These are phyloP conservation scores for Myotisia sp. DNA, from an alignment of 2,329 filamentous ascomycete genomes.

Conservation along the genomic window DNA sequence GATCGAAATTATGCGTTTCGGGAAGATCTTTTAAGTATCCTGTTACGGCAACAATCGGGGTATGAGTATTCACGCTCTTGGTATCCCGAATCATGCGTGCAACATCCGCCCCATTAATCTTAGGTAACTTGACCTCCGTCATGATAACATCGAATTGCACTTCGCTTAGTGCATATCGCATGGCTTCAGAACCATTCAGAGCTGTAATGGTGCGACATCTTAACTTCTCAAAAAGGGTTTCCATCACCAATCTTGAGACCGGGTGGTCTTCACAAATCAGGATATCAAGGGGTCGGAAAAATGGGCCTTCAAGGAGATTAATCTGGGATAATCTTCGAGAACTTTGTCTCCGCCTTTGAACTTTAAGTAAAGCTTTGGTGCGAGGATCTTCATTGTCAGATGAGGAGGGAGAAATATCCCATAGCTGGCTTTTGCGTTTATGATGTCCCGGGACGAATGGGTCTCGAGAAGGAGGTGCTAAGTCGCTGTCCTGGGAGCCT, in stretches of 20 bases:
- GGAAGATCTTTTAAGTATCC: conserved; percentile 96
- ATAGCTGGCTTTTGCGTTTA: conserved; percentile 84
- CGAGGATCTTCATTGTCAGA: conserved; percentile 95
- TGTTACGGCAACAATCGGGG: conserved; percentile 90
- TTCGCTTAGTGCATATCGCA: conserved; percentile 87
- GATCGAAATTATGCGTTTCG: conserved; percentile 89
- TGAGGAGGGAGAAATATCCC: conserved; percentile 92
- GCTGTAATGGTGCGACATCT: conserved; percentile 89
- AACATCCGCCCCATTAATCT: conserved; percentile 88
- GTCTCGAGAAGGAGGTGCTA: conserved; percentile 50
- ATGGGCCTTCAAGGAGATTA: conserved; percentile 65
- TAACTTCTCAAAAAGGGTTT: conserved; percentile 87
- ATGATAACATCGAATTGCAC: conserved; percentile 99
- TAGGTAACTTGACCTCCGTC: conserved; percentile 89
- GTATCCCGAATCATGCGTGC: conserved; percentile 96
- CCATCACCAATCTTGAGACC: conserved; percentile 96
- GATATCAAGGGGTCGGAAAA: conserved; percentile 82
- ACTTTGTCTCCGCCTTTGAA: conserved; percentile 87
- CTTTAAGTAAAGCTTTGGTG: conserved; percentile 75
- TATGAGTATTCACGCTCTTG: conserved; percentile 85
- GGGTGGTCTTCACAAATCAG: conserved; percentile 96
- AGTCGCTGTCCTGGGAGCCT: conserved; percentile 82
- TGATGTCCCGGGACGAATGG: conserved; percentile 55
- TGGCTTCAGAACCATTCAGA: conserved; percentile 76
- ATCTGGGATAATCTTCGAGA: conserved; percentile 90